Evolutionary conservation across 768 basidiomycete species (phyloP).

Genomic region (Coprinopsis strossmayeri): DNA sequence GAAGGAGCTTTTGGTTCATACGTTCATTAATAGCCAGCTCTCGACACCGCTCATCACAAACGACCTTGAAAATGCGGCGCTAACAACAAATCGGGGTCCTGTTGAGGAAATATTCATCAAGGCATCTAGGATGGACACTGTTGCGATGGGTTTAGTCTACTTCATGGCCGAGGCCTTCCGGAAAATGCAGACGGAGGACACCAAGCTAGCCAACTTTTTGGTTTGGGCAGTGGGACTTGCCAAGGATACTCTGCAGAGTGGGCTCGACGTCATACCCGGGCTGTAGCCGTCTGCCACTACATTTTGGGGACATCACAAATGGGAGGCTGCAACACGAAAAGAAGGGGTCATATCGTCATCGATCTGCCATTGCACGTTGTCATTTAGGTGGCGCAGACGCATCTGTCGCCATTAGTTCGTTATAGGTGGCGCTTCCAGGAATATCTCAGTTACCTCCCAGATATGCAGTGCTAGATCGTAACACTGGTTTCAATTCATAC

Average conservation of each 20-base stretch:
- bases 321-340: too few relatives aligned
- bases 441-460: too few relatives aligned
- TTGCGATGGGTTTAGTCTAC: slow-evolving; percentile 73
- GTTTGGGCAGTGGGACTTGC: slow-evolving; percentile 66
- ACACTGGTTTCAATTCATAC: background rate
- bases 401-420: too few relatives aligned
- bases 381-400: too few relatives aligned
- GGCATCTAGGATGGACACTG: slow-evolving; percentile 51
- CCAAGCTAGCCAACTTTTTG: slow-evolving; percentile 35
- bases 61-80: slow-evolving; percentile 27
- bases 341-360: too few relatives aligned
- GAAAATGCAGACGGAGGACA: slow-evolving; percentile 23
- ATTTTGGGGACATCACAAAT: too few relatives aligned
- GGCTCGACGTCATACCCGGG: slow-evolving; percentile 46
- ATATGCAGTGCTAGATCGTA: too few relatives aligned
- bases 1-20: slow-evolving; percentile 55
- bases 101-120: slow-evolving; percentile 81
- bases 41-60: slow-evolving; percentile 54
- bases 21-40: slow-evolving; percentile 73
- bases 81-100: slow-evolving; percentile 46
- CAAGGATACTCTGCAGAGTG: slow-evolving; percentile 60
- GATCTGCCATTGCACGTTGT: too few relatives aligned
- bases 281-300: too few relatives aligned
- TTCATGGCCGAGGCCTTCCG: slow-evolving; percentile 49
- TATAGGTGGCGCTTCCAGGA: too few relatives aligned